These are phyloP conservation scores for Xylaria acuta DNA, from an alignment of 495 filamentous ascomycete species.

Conservation along the genomic window DNA sequence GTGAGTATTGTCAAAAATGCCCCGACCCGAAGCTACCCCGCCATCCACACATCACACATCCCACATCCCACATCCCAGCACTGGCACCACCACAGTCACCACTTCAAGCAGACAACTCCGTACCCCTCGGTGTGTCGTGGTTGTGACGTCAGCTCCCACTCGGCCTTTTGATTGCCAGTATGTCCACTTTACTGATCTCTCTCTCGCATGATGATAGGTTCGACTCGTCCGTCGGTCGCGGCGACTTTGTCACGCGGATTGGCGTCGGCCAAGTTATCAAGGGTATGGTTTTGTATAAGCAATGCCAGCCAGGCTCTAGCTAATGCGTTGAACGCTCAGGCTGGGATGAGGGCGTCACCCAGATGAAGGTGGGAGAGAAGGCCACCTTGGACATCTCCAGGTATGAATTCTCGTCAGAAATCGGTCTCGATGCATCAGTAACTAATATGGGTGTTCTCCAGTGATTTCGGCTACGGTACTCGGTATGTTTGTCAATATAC, in stretches of 20 bases:
- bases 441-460: conserved; percentile 40
- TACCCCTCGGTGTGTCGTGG: background rate
- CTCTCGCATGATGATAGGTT: conserved; percentile 64
- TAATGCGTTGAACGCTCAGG: conserved; percentile 55
- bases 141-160: conserved; percentile 22
- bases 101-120: background rate
- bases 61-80: background rate
- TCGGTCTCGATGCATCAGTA: background rate
- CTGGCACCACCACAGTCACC: background rate
- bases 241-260: conserved; percentile 70
- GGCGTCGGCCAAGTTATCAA: conserved; percentile 79
- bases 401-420: conserved; percentile 54
- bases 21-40: conserved; percentile 16
- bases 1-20: conserved; percentile 41
- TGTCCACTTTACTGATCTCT: conserved; percentile 21
- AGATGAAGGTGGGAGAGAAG: conserved; percentile 83
- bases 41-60: background rate
- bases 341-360: conserved; percentile 84
- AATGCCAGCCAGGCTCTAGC: background rate
- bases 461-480: conserved; percentile 81
- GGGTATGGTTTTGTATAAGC: conserved; percentile 55
- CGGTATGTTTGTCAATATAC: conserved; percentile 56
- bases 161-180: background rate
- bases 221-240: conserved; percentile 74
- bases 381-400: conserved; percentile 76